phyloP scores from a whole-genome alignment of 2,329 filamentous ascomycete genomes.

The Ascochyta fabae region DNA sequence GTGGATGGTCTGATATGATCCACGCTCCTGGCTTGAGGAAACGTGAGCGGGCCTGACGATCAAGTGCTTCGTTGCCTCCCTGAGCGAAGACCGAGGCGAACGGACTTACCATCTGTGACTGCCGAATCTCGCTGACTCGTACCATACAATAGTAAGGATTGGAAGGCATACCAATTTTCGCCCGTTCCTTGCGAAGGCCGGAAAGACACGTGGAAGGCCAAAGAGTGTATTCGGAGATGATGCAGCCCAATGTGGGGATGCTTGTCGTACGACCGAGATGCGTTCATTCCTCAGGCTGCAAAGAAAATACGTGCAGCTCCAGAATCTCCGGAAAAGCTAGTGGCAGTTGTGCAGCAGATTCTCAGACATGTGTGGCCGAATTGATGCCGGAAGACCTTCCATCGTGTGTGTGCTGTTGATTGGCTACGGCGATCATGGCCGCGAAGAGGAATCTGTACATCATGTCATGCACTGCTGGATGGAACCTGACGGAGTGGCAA shows the following conservation, averaged over 20 bases:
- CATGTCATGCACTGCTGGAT: background rate
- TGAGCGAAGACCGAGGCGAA: background rate
- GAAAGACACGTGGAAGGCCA: background rate
- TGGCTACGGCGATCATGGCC: background rate
- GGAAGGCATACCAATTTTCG: background rate
- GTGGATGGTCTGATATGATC: background rate
- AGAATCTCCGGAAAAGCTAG: background rate
- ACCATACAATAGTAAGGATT: background rate
- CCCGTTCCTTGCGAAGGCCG: background rate
- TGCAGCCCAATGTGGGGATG: background rate
- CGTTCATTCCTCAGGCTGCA: background rate
- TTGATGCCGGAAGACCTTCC: background rate
- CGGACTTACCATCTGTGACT: background rate
- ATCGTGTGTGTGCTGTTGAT: background rate
- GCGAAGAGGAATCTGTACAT: too few relatives aligned
- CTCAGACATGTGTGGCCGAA: background rate
- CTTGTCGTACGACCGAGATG: background rate
- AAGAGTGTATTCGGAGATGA: background rate
- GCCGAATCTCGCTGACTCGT: background rate
- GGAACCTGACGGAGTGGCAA: background rate
- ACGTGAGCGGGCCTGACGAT: background rate
- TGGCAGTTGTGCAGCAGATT: slow-evolving; percentile 1
- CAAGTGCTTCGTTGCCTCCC: slow-evolving; percentile 1
- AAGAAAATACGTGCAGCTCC: slow-evolving; percentile 2
- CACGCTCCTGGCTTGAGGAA: background rate